Percentiles rank a stretch among this genome's conserved stretches.
Evolutionary conservation across 768 basidiomycete genomes (phyloP).

Genomic region (Tylopilus cervinicoccineus): DNA sequence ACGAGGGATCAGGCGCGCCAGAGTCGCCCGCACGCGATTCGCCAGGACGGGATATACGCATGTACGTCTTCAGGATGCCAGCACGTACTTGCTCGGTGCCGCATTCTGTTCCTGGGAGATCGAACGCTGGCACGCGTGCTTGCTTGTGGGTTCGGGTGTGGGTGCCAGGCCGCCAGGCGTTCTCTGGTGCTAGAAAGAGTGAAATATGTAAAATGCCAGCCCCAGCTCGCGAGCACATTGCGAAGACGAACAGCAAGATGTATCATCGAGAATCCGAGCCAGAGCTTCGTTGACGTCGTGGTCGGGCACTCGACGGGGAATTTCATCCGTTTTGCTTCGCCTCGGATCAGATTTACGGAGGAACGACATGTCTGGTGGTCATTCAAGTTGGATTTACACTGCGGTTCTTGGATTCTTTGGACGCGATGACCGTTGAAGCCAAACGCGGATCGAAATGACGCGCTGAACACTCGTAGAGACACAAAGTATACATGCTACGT

Average conservation of each 20-base stretch:
- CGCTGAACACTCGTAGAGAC: too few relatives aligned
- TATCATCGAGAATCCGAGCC: constrained; percentile 8
- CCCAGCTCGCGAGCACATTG: background rate
- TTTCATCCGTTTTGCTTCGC: constrained; percentile 3
- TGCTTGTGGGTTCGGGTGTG: background rate
- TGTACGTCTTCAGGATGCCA: background rate
- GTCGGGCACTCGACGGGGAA: background rate
- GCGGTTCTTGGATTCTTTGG: constrained; percentile 7
- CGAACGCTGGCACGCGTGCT: background rate
- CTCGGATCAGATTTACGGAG: constrained; percentile 23
- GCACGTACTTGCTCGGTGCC: background rate
- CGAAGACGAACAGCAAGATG: constrained; percentile 1
- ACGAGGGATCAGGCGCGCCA: background rate
- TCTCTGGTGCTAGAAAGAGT: background rate
- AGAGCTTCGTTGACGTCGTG: background rate
- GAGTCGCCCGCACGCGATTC: constrained; percentile 13
- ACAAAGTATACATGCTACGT: too few relatives aligned
- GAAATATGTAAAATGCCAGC: background rate
- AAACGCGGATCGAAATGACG: background rate
- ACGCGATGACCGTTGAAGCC: background rate
- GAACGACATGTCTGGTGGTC: background rate
- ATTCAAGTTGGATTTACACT: constrained; percentile 19
- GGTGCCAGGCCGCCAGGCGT: background rate
- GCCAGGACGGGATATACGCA: background rate
- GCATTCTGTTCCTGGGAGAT: background rate